These are phyloP conservation scores for Alternaria tenuissima DNA, from an alignment of 2,329 filamentous ascomycete species.

Conservation along the genomic window DNA sequence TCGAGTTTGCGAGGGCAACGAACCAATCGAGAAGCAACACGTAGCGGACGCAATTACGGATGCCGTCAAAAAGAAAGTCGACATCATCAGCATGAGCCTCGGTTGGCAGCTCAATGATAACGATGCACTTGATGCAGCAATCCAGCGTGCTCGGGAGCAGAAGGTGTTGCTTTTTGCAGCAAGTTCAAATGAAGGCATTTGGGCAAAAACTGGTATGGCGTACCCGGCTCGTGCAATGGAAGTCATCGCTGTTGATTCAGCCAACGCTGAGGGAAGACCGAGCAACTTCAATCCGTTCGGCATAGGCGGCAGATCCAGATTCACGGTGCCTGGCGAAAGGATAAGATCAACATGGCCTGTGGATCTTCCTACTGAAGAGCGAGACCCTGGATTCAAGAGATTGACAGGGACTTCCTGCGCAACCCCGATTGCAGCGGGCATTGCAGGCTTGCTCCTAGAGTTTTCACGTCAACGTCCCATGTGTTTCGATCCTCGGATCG, in stretches of 20 bases:
- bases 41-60: constrained; percentile 19
- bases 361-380: background rate
- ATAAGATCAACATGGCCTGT: background rate
- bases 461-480: constrained; percentile 13
- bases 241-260: constrained; percentile 21
- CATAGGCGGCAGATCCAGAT: background rate
- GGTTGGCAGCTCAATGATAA: constrained; percentile 6
- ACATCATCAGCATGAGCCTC: constrained; percentile 24
- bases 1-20: too few species aligned
- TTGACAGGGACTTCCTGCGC: constrained; percentile 19
- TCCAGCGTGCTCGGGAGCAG: too few species aligned
- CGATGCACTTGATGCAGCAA: too few species aligned
- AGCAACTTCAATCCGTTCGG: constrained; percentile 11
- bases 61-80: constrained; percentile 20
- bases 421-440: constrained; percentile 22
- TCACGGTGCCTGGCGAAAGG: background rate
- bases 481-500: background rate
- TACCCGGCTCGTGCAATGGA: constrained; percentile 19
- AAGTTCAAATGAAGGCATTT: too few species aligned
- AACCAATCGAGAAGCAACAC: background rate
- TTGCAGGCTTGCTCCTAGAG: constrained; percentile 2
- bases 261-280: constrained; percentile 5
- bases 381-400: background rate
- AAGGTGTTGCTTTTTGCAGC: too few species aligned
- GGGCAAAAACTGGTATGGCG: constrained; percentile 2